These are phyloP conservation scores for Pyricularia sp. DNA, from an alignment of 2,329 filamentous ascomycete genomes.

Conservation along the genomic window DNA sequence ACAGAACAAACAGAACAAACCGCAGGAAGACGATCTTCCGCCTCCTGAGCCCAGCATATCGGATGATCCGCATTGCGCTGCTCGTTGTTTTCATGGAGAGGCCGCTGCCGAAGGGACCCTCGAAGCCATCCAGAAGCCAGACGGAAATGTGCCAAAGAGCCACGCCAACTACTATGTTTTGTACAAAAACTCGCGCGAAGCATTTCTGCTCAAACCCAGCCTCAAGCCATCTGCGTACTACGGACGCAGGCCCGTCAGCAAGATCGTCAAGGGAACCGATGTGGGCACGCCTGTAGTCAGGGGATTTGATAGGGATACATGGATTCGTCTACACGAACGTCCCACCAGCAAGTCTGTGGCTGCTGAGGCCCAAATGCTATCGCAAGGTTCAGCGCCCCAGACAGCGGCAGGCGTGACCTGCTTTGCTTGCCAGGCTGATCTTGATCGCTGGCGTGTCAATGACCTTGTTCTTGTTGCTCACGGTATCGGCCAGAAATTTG, in stretches of 20 bases:
- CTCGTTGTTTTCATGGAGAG: constrained; percentile 49
- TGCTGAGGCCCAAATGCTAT: not conserved
- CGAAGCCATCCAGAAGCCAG: constrained; percentile 16
- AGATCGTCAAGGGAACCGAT: constrained; percentile 73
- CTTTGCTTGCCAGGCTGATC: constrained; percentile 53
- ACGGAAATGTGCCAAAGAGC: constrained; percentile 23
- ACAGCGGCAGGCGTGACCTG: constrained; percentile 25
- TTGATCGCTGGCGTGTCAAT: constrained; percentile 60
- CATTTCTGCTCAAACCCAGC: constrained; percentile 79
- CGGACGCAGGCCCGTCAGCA: constrained; percentile 68
- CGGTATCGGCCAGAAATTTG: constrained; percentile 93
- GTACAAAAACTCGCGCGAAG: constrained; percentile 67
- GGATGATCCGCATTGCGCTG: constrained; percentile 48
- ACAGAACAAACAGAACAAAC: constrained; percentile 20
- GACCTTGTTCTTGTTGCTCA: constrained; percentile 89
- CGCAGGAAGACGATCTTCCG: constrained; percentile 16
- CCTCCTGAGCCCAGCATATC: constrained; percentile 32
- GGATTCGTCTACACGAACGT: constrained; percentile 60
- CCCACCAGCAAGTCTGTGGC: constrained; percentile 8
- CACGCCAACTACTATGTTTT: constrained; percentile 76
- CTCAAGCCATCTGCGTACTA: constrained; percentile 80
- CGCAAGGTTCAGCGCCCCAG: not conserved
- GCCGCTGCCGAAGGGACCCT: constrained; percentile 45
- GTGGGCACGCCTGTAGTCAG: constrained; percentile 81
- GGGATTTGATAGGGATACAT: constrained; percentile 71